These are phyloP conservation scores for Avena insularis DNA, from an alignment of 176 grass and related monocot species.

Conservation along the genomic window DNA sequence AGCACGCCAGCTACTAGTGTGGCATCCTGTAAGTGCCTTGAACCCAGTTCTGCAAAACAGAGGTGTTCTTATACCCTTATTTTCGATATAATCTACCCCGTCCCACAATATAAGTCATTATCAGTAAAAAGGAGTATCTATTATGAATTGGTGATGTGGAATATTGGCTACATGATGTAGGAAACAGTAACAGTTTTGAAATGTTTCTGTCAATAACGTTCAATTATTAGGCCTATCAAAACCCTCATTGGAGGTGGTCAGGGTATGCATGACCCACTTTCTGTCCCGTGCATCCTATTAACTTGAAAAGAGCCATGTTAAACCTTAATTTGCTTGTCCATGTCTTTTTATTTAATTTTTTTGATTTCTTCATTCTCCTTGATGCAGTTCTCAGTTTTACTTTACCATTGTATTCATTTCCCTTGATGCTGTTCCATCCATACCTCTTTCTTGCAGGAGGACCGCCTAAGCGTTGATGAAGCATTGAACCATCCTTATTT, in stretches of 20 bases:
- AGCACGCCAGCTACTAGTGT: conserved; percentile 82
- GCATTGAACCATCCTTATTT: conserved; percentile 91
- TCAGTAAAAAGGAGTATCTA: too few species aligned
- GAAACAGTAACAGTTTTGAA: neutral
- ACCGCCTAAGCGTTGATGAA: conserved; percentile 83
- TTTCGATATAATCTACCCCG: neutral
- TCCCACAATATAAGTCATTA: too few species aligned
- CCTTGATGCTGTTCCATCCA: neutral
- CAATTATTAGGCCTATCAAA: neutral
- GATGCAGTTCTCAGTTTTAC: neutral
- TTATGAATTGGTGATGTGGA: neutral
- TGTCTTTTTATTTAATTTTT: neutral
- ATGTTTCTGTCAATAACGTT: neutral
- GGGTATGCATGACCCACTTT: neutral
- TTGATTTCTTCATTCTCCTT: neutral
- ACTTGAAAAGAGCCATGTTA: conserved; percentile 1
- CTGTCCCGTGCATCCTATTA: neutral
- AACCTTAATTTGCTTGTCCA: neutral
- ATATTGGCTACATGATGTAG: neutral
- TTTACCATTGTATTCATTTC: neutral
- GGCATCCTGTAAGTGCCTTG: conserved; percentile 87
- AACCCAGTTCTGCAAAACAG: neutral
- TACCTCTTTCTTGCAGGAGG: conserved; percentile 61
- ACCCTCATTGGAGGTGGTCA: neutral
- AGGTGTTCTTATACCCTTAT: conserved; percentile 23